phyloP scores from a whole-genome alignment of 306 rosid species.

The Begonia fuchsioides region DNA sequence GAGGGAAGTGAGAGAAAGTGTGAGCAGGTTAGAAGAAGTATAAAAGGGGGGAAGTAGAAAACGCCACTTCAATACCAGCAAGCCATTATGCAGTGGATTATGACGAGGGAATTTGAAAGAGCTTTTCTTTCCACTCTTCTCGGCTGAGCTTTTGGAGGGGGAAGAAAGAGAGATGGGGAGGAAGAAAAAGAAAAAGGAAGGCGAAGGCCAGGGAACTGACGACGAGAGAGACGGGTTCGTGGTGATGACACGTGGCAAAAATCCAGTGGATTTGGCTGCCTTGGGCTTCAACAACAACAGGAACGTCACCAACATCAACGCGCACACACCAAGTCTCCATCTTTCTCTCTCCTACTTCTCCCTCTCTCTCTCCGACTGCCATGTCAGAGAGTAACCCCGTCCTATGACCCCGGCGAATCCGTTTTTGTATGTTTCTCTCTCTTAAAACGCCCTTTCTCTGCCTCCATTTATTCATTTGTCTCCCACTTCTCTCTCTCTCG shows the following conservation, averaged over 20 bases:
- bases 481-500: slow-evolving; percentile 43
- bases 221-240: slow-evolving; percentile 7
- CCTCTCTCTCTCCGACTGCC: slow-evolving; percentile 60
- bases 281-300: slow-evolving; percentile 18
- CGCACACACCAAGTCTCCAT: background rate
- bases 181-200: slow-evolving; percentile 4
- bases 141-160: no score
- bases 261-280: slow-evolving; percentile 14
- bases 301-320: slow-evolving; percentile 11
- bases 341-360: slow-evolving; percentile 4
- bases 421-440: slow-evolving; percentile 38
- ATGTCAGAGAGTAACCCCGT: slow-evolving; percentile 89
- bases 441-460: slow-evolving; percentile 13
- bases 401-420: slow-evolving; percentile 91
- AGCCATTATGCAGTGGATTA: no score
- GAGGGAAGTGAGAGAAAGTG: background rate
- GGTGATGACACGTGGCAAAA: slow-evolving; percentile 12
- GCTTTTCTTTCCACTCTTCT: no score
- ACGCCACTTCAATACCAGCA: no score
- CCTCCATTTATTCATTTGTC: slow-evolving; percentile 44
- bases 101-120: no score
- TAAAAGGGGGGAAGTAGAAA: no score
- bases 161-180: background rate
- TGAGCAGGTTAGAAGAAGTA: no score
- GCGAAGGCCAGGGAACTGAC: slow-evolving; percentile 3